Percentiles rank a stretch among this genome's conserved stretches.
These are phyloP conservation scores for Metarhizium anisopliae DNA, from an alignment of 2,329 filamentous ascomycete species.

Conservation along the genomic window DNA sequence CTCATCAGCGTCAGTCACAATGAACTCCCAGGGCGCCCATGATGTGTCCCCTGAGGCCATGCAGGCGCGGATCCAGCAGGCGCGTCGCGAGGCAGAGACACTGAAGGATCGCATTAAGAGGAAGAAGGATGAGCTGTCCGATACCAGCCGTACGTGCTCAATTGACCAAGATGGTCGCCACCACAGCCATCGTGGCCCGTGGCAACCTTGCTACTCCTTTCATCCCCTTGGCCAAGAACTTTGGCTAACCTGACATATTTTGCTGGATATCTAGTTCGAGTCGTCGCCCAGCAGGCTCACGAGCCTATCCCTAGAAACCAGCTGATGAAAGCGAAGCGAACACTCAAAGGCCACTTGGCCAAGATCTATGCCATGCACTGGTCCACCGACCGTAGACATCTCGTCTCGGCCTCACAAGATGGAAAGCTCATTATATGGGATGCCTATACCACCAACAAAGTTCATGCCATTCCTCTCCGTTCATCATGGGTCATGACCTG, in stretches of 20 bases:
- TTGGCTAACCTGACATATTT: slow-evolving; percentile 14
- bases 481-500: slow-evolving; percentile 99
- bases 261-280: slow-evolving; percentile 56
- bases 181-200: neutral
- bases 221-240: neutral
- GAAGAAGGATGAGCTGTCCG: slow-evolving; percentile 98
- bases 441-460: slow-evolving; percentile 98
- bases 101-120: slow-evolving; percentile 98
- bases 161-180: slow-evolving; percentile 4
- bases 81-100: slow-evolving; percentile 93
- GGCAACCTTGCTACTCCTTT: neutral
- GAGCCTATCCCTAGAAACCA: slow-evolving; percentile 84
- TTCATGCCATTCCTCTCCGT: slow-evolving; percentile 92
- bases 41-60: slow-evolving; percentile 68
- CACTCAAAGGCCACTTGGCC: slow-evolving; percentile 92
- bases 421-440: slow-evolving; percentile 99
- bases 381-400: slow-evolving; percentile 94
- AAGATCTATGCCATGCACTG: slow-evolving; percentile 99
- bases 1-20: slow-evolving; percentile 23
- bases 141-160: slow-evolving; percentile 78
- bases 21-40: slow-evolving; percentile 49
- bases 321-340: slow-evolving; percentile 95
- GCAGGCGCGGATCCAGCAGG: slow-evolving; percentile 87
- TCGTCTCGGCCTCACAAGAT: slow-evolving; percentile 96
- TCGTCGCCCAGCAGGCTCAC: slow-evolving; percentile 85